Conservation (phyloP, 2,329 filamentous ascomycete genomes). For the Aspergillus fructus region DNA sequence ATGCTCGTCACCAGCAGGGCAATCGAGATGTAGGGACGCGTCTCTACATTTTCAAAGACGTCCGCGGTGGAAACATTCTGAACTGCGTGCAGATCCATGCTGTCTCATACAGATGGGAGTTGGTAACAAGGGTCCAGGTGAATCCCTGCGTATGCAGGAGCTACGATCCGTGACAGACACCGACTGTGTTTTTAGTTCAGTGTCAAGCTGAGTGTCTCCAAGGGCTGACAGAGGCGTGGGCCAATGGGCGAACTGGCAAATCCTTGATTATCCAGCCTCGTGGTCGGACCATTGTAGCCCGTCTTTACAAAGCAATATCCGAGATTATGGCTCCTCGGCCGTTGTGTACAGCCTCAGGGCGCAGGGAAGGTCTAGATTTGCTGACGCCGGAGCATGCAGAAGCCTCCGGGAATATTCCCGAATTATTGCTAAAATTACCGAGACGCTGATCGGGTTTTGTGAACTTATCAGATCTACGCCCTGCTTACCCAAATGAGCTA, state of each 20-base stretch:
- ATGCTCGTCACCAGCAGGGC: neutral
- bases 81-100: neutral
- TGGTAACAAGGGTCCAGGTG: neutral
- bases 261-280: neutral
- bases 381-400: neutral
- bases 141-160: neutral
- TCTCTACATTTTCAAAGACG: neutral
- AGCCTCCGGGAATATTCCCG: neutral
- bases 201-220: neutral
- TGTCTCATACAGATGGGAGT: neutral
- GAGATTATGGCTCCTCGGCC: neutral
- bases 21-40: neutral
- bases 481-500: neutral
- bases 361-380: neutral
- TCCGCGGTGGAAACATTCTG: neutral
- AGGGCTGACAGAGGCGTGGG: neutral
- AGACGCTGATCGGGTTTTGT: neutral
- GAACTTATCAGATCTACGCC: neutral
- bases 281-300: neutral
- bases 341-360: neutral
- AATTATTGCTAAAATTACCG: neutral
- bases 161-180: neutral
- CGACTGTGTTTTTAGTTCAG: neutral
- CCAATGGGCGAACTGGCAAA: neutral
- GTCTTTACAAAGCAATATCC: neutral